These are phyloP conservation scores for Ambrosiella xylebori DNA, from an alignment of 2,329 filamentous ascomycete genomes.

Conservation along the genomic window DNA sequence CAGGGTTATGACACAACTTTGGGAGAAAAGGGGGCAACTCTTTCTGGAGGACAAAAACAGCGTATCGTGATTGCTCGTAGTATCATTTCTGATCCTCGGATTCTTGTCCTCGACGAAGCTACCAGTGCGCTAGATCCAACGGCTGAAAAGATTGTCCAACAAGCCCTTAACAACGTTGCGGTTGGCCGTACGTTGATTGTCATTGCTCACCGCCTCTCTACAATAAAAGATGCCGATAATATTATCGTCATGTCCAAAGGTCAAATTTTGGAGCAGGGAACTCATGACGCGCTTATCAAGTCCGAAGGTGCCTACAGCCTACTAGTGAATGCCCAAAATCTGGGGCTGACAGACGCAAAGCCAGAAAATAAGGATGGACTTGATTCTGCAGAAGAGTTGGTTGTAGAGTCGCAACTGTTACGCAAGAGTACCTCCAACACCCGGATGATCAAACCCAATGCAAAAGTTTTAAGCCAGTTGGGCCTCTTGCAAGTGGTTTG, in stretches of 20 bases:
- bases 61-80: conserved; percentile 67
- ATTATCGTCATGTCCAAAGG: conserved; percentile 49
- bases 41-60: conserved; percentile 79
- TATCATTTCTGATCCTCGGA: conserved; percentile 54
- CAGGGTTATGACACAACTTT: conserved; percentile 55
- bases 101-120: conserved; percentile 57
- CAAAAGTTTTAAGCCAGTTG: background rate
- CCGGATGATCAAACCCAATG: background rate
- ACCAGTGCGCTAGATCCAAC: conserved; percentile 39
- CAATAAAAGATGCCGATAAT: conserved; percentile 43
- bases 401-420: background rate
- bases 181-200: conserved; percentile 45
- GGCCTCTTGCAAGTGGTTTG: conserved; percentile 2
- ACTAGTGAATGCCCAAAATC: conserved; percentile 29
- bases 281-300: conserved; percentile 38
- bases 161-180: conserved; percentile 35
- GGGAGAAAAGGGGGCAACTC: conserved; percentile 43
- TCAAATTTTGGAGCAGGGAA: conserved; percentile 41
- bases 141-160: conserved; percentile 34
- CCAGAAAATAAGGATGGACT: background rate
- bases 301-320: conserved; percentile 31
- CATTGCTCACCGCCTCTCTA: conserved; percentile 44
- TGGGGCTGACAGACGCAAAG: conserved; percentile 16
- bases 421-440: background rate
- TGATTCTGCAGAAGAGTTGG: background rate